These are phyloP conservation scores for Fraxinus baroniana DNA, from an alignment of 305 asterid species.

Conservation along the genomic window DNA sequence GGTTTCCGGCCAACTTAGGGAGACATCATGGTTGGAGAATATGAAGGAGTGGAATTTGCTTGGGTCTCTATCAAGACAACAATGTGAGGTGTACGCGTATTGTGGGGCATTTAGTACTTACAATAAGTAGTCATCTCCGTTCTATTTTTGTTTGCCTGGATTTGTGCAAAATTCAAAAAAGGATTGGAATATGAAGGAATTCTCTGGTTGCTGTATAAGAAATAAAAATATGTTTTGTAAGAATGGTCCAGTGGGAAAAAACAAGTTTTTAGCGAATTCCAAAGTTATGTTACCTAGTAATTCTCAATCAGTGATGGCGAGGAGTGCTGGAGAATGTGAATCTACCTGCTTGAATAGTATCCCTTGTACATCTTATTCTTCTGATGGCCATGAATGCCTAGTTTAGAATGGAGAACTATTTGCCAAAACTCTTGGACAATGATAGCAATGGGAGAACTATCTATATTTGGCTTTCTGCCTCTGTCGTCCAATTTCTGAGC, in stretches of 20 bases:
- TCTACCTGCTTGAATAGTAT: slow-evolving; percentile 50
- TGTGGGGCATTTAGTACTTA: slow-evolving; percentile 24
- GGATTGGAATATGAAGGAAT: slow-evolving; percentile 51
- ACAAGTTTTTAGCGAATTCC: slow-evolving; percentile 30
- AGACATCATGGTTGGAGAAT: slow-evolving; percentile 33
- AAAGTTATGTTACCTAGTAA: slow-evolving; percentile 30
- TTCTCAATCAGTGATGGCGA: slow-evolving; percentile 23
- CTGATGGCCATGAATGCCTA: slow-evolving; percentile 37
- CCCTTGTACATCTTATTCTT: slow-evolving; percentile 62
- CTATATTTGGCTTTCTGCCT: slow-evolving; percentile 39
- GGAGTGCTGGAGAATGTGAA: slow-evolving; percentile 45
- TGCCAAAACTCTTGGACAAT: slow-evolving; percentile 37
- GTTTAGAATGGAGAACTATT: slow-evolving; percentile 43
- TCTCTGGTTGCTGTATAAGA: slow-evolving; percentile 63
- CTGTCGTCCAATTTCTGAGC: slow-evolving; percentile 43
- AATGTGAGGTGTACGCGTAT: slow-evolving; percentile 29
- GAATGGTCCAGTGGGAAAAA: slow-evolving; percentile 31
- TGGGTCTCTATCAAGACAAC: slow-evolving; percentile 60
- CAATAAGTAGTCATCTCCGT: slow-evolving; percentile 40
- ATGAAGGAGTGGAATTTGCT: slow-evolving; percentile 45
- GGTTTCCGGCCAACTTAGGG: slow-evolving; percentile 58
- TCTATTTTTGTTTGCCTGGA: slow-evolving; percentile 56
- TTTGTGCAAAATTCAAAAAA: slow-evolving; percentile 30
- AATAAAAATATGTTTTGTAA: slow-evolving; percentile 34
- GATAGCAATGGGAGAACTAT: slow-evolving; percentile 36